Percentiles rank a stretch among this genome's conserved stretches.
Conservation (phyloP, 148 eudicot species). For the Diospyros kaki region DNA sequence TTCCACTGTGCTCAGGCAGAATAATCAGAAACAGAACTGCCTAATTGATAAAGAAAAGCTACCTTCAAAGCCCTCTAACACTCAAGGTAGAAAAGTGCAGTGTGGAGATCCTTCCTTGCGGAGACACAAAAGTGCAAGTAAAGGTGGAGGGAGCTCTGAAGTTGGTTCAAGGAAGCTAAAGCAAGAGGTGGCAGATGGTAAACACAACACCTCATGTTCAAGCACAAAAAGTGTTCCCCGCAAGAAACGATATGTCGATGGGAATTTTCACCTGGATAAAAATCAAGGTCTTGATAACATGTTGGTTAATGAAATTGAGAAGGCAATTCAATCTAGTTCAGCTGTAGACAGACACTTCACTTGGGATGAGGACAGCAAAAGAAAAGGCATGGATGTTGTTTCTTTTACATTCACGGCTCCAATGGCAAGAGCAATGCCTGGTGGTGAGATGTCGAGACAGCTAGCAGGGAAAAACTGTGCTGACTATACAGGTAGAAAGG, state of each 20-base stretch:
- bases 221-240: conserved; percentile 43
- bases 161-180: conserved; percentile 54
- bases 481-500: conserved; percentile 37
- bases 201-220: conserved; percentile 39
- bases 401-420: conserved; percentile 95
- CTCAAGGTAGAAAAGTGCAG: conserved; percentile 39
- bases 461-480: conserved; percentile 20
- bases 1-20: conserved; percentile 57
- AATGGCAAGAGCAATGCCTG: conserved; percentile 42
- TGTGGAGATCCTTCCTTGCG: conserved; percentile 36
- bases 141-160: conserved; percentile 35
- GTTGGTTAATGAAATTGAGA: conserved; percentile 32
- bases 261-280: conserved; percentile 34
- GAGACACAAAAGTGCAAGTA: conserved; percentile 31
- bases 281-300: conserved; percentile 23
- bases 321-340: conserved; percentile 26
- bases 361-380: conserved; percentile 56
- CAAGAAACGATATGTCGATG: conserved; percentile 69
- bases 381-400: conserved; percentile 73
- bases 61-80: conserved; percentile 43
- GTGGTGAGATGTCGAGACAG: conserved; percentile 29
- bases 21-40: conserved; percentile 89
- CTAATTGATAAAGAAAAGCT: conserved; percentile 40
- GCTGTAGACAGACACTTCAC: conserved; percentile 32
- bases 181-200: conserved; percentile 43